Base-by-base conservation (phyloP, 176 grass and related monocot species). In the Rhynchospora breviuscula region DNA sequence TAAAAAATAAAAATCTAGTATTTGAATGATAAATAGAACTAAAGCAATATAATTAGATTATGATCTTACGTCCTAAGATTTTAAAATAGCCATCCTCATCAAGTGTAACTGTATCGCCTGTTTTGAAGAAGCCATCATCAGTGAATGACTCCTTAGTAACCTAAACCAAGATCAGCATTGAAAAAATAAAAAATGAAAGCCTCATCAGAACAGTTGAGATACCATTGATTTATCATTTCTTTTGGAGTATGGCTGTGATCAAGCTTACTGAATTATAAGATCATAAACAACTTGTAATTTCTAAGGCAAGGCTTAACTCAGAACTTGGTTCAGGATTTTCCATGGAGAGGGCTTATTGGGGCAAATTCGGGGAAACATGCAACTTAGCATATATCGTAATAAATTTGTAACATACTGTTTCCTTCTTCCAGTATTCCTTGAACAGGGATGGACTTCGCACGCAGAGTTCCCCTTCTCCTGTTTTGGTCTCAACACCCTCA, bases 361-460 rank as follows among this genome's bases (percentile, higher is more conserved):
- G 6, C 6, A n/a, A 14, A n/a, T 69, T 76, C 22, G 22, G 22
- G 49, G 48, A 31, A 56, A 48, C 49, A 43, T 18, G 33, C 31
- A 53, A 76, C 48, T 29, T 29, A 51, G 17, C 53, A 61, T 85
- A 85, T 46, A 76, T 5, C 60, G 48, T 2, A 67, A 40, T 40
- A 85, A 67, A 44, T 47, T 23, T 44, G 78, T 51, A 81, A 64
- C 35, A 58, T 90, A 98, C 95, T 88, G 86, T 81, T 75, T 92
- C 90, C 79, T 61, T 88, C 88, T 88, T 98, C 92, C 95, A 98
- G 63, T 98, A 98, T 75, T 95, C 92, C 78, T 93, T 95, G 81
- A 95, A 98, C 85, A 98, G 79, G 67, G 95, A 95, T 61, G 95
- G 95, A 58, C 95, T 91, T 94, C 80, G 94, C 74, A 95, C 91